Percentiles rank a stretch among this genome's conserved stretches.
Conservation (phyloP, 495 filamentous ascomycete genomes). For the Thermothielavioides terrestris region DNA sequence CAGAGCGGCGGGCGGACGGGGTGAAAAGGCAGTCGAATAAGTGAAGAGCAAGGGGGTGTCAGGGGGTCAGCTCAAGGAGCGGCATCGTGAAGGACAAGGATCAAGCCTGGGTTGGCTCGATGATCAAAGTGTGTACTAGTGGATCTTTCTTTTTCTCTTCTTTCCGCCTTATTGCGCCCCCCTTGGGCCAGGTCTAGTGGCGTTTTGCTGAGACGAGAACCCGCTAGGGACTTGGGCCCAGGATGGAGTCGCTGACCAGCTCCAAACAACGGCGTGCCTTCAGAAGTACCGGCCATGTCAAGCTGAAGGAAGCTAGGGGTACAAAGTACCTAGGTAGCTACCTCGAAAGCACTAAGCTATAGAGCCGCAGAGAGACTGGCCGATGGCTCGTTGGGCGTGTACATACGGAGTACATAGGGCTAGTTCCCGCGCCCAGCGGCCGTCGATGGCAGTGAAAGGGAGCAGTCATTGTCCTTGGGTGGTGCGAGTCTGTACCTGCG, state of each 20-base stretch:
- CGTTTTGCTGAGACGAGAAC: not conserved
- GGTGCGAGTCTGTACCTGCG: conserved; percentile 13
- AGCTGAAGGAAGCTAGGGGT: conserved; percentile 14
- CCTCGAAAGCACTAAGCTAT: no score
- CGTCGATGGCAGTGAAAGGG: conserved; percentile 4
- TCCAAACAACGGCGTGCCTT: not conserved
- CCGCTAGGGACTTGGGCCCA: conserved; percentile 1
- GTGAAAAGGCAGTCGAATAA: not conserved
- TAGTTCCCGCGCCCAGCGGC: conserved; percentile 11
- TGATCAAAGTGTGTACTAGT: conserved; percentile 1
- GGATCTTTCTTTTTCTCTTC: not conserved
- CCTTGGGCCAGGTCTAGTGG: not conserved
- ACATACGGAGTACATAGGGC: not conserved
- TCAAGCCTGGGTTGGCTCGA: not conserved
- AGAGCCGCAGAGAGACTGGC: no score
- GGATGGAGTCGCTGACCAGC: not conserved
- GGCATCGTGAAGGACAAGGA: conserved; percentile 8
- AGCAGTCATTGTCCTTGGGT: conserved; percentile 13
- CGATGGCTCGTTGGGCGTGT: no score
- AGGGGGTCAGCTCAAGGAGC: conserved; percentile 14
- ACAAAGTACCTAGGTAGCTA: no score
- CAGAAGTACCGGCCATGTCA: conserved; percentile 9
- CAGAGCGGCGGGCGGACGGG: not conserved
- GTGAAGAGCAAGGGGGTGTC: conserved; percentile 5
- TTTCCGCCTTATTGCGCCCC: not conserved